Base-by-base conservation (phyloP, 768 basidiomycete species). In the Kwoniella pini region DNA sequence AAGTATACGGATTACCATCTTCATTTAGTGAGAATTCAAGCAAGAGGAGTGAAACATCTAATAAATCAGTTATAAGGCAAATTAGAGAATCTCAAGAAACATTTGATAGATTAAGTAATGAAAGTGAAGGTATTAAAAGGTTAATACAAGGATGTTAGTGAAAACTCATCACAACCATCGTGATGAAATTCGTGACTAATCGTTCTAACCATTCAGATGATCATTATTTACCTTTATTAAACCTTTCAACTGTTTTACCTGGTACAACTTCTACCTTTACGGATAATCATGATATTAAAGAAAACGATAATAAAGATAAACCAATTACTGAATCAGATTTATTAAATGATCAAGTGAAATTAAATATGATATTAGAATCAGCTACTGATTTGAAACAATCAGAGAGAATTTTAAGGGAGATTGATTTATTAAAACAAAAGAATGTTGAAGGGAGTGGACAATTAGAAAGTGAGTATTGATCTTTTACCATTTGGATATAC, bases 281-380 rank as follows among this genome's bases (percentile, higher is more conserved):
- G n/a, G n/a, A n/a, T n/a, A n/a, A n/a, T n/a, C n/a, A n/a, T n/a
- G n/a, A n/a, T 36, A 36, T 7, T 36, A 27, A 33, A 13, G 11
- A 17, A 30, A 57, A 11, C 9, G 52, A 54, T 17, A 4, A 48
- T 5, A n/a, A 57, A 28, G 39, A 10, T n/a, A n/a, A n/a, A n/a
- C n/a, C n/a, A n/a, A n/a, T n/a, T n/a, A n/a, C n/a, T n/a, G 63
- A 65, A 26, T 54, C 62, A 7, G 65, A 72, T 28, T 49, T 72
- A 4, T 36, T 75, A 40, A 63, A 68, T 4, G 68, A 71, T 44
- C 19, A 24, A 0, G 60, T 54, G 42, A 72, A 70, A 45, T 24
- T 69, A n/a, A 58, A 67, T 4, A 68, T 75, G 64, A 22, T 75
- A 1, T 45, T 75, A 4, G 73, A 75, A 43, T 69, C 73, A 3